A percentile compares a stretch with the other conserved stretches of the same genome.
Conservation (phyloP, 108 stramenopile genomes). For the Cyclotella choctawhatcheeana region DNA sequence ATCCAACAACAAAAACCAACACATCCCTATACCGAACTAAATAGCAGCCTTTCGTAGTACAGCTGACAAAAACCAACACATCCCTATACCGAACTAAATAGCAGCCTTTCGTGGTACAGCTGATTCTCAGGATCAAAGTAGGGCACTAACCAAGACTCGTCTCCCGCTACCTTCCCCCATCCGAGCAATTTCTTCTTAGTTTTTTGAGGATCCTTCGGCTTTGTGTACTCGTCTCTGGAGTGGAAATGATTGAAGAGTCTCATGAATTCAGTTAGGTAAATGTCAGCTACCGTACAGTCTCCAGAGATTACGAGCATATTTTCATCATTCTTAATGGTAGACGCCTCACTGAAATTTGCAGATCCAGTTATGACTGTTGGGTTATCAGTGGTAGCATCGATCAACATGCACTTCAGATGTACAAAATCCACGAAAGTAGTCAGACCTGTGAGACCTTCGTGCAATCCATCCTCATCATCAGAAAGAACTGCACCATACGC, state of each 20-base stretch:
- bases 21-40: too few species aligned
- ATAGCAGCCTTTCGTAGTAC: too few species aligned
- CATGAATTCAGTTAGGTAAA: conserved; percentile 51
- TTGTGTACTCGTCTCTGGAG: conserved; percentile 29
- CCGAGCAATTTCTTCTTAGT: background rate
- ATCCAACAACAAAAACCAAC: too few species aligned
- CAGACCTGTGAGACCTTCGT: conserved; percentile 38
- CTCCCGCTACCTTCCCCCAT: conserved; percentile 30
- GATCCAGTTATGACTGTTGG: conserved; percentile 45
- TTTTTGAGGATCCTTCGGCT: conserved; percentile 1
- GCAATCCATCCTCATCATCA: conserved; percentile 7
- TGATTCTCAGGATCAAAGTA: conserved; percentile 47
- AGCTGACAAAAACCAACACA: too few species aligned
- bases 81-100: conserved; percentile 15
- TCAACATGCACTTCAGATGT: conserved; percentile 42
- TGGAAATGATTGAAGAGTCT: conserved; percentile 49
- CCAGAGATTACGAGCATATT: conserved; percentile 45
- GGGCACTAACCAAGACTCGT: conserved; percentile 48
- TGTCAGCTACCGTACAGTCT: conserved; percentile 38
- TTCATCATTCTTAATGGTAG: conserved; percentile 45
- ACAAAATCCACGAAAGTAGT: conserved; percentile 41
- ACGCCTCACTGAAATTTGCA: conserved; percentile 47
- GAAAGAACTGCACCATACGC: conserved; percentile 35
- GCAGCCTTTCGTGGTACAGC: conserved; percentile 39
- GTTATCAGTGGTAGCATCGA: conserved; percentile 41